These are phyloP conservation scores for Cicer yamashitae DNA, from an alignment of 306 rosid genomes.

Conservation along the genomic window DNA sequence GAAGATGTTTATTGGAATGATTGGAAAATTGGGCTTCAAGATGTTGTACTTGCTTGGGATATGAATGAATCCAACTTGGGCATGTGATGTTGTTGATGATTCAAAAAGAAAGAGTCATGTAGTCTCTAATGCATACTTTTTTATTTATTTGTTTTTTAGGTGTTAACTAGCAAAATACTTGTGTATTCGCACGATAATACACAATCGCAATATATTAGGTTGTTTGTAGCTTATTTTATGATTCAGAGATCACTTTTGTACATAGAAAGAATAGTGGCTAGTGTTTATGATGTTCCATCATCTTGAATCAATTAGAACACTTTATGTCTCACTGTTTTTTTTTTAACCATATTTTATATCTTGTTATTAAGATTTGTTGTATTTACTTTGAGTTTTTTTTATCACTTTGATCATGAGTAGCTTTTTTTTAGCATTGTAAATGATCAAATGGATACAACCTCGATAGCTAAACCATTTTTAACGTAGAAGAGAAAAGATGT, in stretches of 20 bases:
- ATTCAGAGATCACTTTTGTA: background rate
- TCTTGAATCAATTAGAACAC: background rate
- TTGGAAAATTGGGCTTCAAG: conserved; percentile 58
- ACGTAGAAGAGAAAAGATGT: too few relatives aligned
- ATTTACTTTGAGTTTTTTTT: too few relatives aligned
- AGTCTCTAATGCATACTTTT: background rate
- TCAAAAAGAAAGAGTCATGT: background rate
- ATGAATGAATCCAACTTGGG: background rate
- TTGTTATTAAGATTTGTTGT: background rate
- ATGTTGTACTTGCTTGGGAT: conserved; percentile 67
- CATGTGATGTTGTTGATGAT: background rate
- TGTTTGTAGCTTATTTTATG: background rate
- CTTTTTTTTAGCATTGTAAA: too few relatives aligned
- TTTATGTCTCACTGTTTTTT: too few relatives aligned
- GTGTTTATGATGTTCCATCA: background rate
- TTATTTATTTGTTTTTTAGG: background rate
- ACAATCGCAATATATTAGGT: background rate
- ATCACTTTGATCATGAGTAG: too few relatives aligned
- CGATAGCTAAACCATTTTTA: too few relatives aligned
- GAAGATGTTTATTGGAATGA: conserved; percentile 65
- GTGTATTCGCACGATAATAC: background rate
- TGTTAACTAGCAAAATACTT: too few relatives aligned
- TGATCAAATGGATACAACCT: too few relatives aligned
- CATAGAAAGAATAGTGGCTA: conserved; percentile 5
- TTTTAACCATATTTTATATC: background rate